These are phyloP conservation scores for Basipetospora chlamydospora DNA, from an alignment of 2,329 filamentous ascomycete species.

Conservation along the genomic window DNA sequence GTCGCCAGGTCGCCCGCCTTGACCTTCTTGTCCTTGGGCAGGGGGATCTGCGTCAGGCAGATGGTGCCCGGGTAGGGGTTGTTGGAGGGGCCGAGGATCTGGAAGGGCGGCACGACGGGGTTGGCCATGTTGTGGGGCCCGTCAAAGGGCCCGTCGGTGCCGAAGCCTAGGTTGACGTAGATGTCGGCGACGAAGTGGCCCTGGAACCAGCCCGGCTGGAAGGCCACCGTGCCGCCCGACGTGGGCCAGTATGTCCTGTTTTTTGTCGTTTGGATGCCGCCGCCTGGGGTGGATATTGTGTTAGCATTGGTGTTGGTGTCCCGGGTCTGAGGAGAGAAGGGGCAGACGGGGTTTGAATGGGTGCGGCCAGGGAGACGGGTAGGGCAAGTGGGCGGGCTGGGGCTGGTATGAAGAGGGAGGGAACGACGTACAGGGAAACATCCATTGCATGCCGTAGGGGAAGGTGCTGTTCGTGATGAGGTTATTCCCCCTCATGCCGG, in stretches of 20 bases:
- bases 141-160: constrained; percentile 45
- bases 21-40: constrained; percentile 57
- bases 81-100: constrained; percentile 69
- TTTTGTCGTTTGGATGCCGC: constrained; percentile 58
- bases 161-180: constrained; percentile 84
- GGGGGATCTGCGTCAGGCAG: constrained; percentile 77
- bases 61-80: constrained; percentile 76
- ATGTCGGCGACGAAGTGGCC: constrained; percentile 72
- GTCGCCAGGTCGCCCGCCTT: constrained; percentile 78
- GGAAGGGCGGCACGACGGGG: constrained; percentile 65
- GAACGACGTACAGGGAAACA: constrained; percentile 67
- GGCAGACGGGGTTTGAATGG: too few relatives aligned
- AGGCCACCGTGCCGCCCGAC: constrained; percentile 68
- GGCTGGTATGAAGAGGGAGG: not conserved
- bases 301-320: constrained; percentile 7
- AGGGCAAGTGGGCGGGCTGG: not conserved
- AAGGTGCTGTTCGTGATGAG: constrained; percentile 63
- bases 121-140: constrained; percentile 79
- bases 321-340: too few relatives aligned
- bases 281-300: constrained; percentile 54
- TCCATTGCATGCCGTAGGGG: constrained; percentile 90
- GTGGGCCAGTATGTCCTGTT: constrained; percentile 92
- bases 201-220: constrained; percentile 93
- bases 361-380: not conserved
- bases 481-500: constrained; percentile 77